Percentiles rank a stretch among this genome's conserved stretches.
Conservation (phyloP, 805 yeast species). For the Candida orba region DNA sequence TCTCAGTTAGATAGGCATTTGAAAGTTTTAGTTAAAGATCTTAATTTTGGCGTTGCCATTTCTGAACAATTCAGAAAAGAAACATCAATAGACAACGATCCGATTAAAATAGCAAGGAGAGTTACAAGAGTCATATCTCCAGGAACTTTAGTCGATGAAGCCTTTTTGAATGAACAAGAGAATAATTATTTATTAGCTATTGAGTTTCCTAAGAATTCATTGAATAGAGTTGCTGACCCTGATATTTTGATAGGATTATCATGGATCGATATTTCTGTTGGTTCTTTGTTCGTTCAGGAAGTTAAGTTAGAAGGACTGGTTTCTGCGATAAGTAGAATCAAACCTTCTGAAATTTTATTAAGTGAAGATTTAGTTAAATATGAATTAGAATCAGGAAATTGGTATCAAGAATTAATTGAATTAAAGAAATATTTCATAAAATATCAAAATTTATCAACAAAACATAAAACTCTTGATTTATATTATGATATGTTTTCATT, state of each 20-base stretch:
- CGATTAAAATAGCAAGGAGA: slow-evolving; percentile 48
- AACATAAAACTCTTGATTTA: slow-evolving; percentile 31
- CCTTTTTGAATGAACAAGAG: slow-evolving; percentile 62
- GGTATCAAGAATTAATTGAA: slow-evolving; percentile 55
- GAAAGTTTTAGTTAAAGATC: slow-evolving; percentile 62
- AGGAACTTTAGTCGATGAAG: slow-evolving; percentile 87
- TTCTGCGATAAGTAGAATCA: slow-evolving; percentile 68
- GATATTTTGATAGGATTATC: slow-evolving; percentile 57
- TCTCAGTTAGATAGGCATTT: slow-evolving; percentile 65
- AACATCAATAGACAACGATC: slow-evolving; percentile 24
- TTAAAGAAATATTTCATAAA: slow-evolving; percentile 52
- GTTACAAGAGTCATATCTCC: slow-evolving; percentile 82
- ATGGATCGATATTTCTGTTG: slow-evolving; percentile 88
- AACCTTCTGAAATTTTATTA: slow-evolving; percentile 73
- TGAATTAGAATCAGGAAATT: slow-evolving; percentile 36
- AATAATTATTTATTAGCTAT: slow-evolving; percentile 68
- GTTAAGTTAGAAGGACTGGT: slow-evolving; percentile 52
- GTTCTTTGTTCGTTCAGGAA: slow-evolving; percentile 65
- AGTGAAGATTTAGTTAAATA: slow-evolving; percentile 37
- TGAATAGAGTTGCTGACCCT: slow-evolving; percentile 30
- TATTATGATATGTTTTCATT: slow-evolving; percentile 36
- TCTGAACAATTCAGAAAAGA: slow-evolving; percentile 55
- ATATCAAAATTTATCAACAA: slow-evolving; percentile 37
- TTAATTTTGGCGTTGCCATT: slow-evolving; percentile 68
- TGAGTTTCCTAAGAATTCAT: slow-evolving; percentile 45